Evolutionary conservation across 352 stramenopile genomes (phyloP).

Genomic region (Labyrinthula sp.): DNA sequence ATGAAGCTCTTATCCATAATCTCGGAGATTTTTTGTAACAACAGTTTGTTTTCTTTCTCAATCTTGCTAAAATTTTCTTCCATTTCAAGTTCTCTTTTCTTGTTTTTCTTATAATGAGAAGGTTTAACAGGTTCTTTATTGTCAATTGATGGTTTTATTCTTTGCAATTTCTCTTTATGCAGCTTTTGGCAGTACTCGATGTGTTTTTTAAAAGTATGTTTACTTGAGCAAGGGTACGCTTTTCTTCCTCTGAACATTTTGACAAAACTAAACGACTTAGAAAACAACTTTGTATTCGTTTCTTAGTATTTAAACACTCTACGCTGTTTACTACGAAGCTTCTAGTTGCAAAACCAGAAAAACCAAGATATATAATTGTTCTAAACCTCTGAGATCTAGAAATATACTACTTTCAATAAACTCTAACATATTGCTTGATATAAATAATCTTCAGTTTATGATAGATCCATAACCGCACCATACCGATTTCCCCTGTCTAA

Average conservation of each 20-base stretch:
- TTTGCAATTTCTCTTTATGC: slow-evolving; percentile 34
- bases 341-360: no score
- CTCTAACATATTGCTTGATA: no score
- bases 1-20: slow-evolving; percentile 50
- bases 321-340: no score
- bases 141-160: slow-evolving; percentile 78
- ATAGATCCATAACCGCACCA: no score
- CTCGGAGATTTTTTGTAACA: slow-evolving; percentile 87
- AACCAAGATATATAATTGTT: no score
- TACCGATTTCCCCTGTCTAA: no score
- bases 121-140: slow-evolving; percentile 58
- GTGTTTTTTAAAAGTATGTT: slow-evolving; percentile 30
- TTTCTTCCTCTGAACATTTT: slow-evolving; percentile 31
- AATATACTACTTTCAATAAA: no score
- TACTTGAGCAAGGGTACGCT: slow-evolving; percentile 30
- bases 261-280: no score
- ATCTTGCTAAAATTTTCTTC: slow-evolving; percentile 77
- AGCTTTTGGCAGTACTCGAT: slow-evolving; percentile 26
- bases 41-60: slow-evolving; percentile 80
- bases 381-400: no score
- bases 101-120: slow-evolving; percentile 70
- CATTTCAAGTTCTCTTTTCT: slow-evolving; percentile 87
- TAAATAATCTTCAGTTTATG: no score
- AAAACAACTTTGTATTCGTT: no score
- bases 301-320: no score